Base-by-base conservation (phyloP, 1,284 basidiomycete species). In the Melampsora abietis-canadensis region DNA sequence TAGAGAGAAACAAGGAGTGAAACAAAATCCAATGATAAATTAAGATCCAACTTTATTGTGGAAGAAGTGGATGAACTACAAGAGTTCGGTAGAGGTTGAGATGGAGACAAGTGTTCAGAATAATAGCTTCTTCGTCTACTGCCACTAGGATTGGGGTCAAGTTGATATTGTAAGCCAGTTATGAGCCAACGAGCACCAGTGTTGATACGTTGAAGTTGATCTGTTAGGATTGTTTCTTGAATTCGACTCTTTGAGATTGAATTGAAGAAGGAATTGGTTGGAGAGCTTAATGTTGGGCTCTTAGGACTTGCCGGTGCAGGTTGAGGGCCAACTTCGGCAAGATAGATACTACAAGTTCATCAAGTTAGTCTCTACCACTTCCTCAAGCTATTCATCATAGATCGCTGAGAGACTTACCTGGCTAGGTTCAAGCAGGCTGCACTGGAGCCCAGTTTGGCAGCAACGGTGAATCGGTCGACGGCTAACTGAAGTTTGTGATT, bases 181-280 rank as follows among this genome's bases (percentile, higher is more conserved):
- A 54, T 54, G 51, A 27, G n/a, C 51, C 51, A 54, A 54, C 51
- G 51, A 27, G 51, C 51, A 27, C 51, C 51, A n/a, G 51, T n/a
- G 19, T 12, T 21, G 51, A 54, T 54, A 27, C n/a, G 51, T 21
- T 54, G 8, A 27, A 8, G 19, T n/a, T 19, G n/a, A 21, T n/a
- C n/a, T 12, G n/a, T 0, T 54, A 27, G 27, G 51, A 54, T 27
- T 12, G 51, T 21, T 54, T 54, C 51, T 54, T 54, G 51, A 27
- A 54, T 19, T 54, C n/a, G 2, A 54, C 19, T 54, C 10, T 44
- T 12, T 3, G 40, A 44, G 14, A 15, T 44, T 44, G 40, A 14
- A 44, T 15, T 12, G 51, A 54, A 54, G 51, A 54, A 54, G 51
- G 51, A 21, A 27, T 54, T 54, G 51, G 51, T 54, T 7, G 51